Evolutionary conservation across 352 stramenopile genomes (phyloP).

Genomic region (Pythium coloratum): DNA sequence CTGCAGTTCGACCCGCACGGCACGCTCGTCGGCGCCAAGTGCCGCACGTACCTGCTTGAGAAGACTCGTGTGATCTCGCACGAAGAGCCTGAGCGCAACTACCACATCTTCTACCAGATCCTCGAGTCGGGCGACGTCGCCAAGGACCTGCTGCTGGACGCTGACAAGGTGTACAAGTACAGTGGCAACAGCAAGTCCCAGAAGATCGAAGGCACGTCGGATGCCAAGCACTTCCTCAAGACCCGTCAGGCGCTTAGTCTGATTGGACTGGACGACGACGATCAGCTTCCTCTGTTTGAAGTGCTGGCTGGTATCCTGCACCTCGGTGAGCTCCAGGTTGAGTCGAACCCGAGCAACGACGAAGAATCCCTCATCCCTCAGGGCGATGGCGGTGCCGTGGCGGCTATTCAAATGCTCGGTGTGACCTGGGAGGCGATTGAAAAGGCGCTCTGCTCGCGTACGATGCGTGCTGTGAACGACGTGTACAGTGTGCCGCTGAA

Average conservation of each 20-base stretch:
- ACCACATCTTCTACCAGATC: slow-evolving; percentile 96
- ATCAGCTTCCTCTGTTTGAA: slow-evolving; percentile 92
- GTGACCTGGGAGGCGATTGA: slow-evolving; percentile 89
- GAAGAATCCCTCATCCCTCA: slow-evolving; percentile 70
- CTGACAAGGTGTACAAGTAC: slow-evolving; percentile 58
- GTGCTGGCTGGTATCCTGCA: slow-evolving; percentile 94
- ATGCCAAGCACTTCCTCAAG: slow-evolving; percentile 82
- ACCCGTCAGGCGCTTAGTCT: slow-evolving; percentile 69
- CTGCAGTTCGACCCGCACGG: slow-evolving; percentile 89
- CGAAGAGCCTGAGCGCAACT: slow-evolving; percentile 92
- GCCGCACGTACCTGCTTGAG: slow-evolving; percentile 96
- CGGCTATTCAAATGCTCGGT: slow-evolving; percentile 86
- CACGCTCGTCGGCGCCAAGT: slow-evolving; percentile 91
- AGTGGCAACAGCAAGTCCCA: slow-evolving; percentile 58
- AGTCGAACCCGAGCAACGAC: slow-evolving; percentile 68
- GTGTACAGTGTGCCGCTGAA: slow-evolving; percentile 49
- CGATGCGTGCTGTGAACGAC: slow-evolving; percentile 78
- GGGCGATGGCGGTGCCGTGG: slow-evolving; percentile 40
- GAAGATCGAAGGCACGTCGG: slow-evolving; percentile 75
- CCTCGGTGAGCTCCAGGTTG: slow-evolving; percentile 91
- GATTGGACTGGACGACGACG: slow-evolving; percentile 79
- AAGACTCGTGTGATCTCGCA: slow-evolving; percentile 96
- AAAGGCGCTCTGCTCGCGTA: slow-evolving; percentile 90
- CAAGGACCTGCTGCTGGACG: slow-evolving; percentile 51
- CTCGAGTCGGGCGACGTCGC: slow-evolving; percentile 53